phyloP scores from a whole-genome alignment of 1,284 basidiomycete species.

The Bondarzewia mesenterica region DNA sequence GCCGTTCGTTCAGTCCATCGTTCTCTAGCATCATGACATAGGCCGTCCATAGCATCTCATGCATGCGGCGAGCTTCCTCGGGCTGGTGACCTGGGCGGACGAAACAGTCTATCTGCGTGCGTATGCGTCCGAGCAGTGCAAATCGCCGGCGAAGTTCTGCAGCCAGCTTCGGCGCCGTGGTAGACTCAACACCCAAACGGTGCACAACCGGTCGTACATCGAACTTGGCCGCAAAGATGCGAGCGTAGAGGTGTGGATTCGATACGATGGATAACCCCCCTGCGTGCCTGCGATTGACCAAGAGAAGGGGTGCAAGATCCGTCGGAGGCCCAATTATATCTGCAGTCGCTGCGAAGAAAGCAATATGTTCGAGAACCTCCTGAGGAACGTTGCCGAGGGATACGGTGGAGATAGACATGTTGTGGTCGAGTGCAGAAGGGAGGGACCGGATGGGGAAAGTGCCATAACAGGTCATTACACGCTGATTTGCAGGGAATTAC shows the following conservation, averaged over 20 bases:
- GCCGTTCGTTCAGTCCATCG: constrained; percentile 39
- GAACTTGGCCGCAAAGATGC: constrained; percentile 17
- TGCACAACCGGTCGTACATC: constrained; percentile 16
- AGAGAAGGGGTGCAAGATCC: constrained; percentile 13
- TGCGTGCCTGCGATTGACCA: constrained; percentile 11
- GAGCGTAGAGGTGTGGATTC: constrained; percentile 16
- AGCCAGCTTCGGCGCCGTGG: constrained; percentile 20
- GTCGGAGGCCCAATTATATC: constrained; percentile 14
- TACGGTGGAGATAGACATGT: neutral
- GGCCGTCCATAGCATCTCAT: constrained; percentile 36
- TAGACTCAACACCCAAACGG: constrained; percentile 17
- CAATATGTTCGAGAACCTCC: constrained; percentile 18
- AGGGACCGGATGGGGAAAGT: too few relatives aligned
- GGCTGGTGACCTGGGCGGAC: constrained; percentile 8
- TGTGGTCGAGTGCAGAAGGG: neutral
- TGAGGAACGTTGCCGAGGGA: constrained; percentile 14
- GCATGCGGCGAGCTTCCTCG: constrained; percentile 5
- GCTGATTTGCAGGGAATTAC: too few relatives aligned
- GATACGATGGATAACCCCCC: constrained; percentile 8
- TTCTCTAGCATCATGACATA: constrained; percentile 53
- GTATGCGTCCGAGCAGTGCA: constrained; percentile 43
- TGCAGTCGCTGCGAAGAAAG: constrained; percentile 10
- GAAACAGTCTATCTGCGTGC: constrained; percentile 28
- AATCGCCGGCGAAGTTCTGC: constrained; percentile 42
- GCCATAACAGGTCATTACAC: too few relatives aligned